Percentiles rank a stretch among this genome's conserved stretches.
These are phyloP conservation scores for Leucocoprinus sp. DNA, from an alignment of 768 basidiomycete genomes.

Conservation along the genomic window DNA sequence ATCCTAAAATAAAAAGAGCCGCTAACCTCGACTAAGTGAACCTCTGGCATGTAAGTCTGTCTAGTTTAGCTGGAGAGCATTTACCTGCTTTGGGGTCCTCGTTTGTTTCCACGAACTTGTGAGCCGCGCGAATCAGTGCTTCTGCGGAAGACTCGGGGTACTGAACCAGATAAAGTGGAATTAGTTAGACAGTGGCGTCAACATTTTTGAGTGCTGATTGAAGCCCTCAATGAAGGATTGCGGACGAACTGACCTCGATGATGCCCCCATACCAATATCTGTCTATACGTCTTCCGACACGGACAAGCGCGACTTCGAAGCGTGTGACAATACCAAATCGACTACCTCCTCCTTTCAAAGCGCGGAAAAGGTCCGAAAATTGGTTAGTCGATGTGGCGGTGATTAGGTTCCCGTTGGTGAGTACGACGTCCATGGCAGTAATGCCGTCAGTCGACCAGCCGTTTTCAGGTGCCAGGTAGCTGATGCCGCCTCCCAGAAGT, in stretches of 20 bases:
- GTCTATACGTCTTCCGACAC: constrained; percentile 29
- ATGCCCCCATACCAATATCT: constrained; percentile 32
- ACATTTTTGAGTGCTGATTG: constrained; percentile 9
- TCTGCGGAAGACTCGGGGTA: constrained; percentile 31
- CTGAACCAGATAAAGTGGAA: constrained; percentile 14
- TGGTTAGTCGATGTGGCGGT: constrained; percentile 33
- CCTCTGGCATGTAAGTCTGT: neutral
- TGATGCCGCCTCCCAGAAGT: constrained; percentile 35
- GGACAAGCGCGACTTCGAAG: constrained; percentile 31
- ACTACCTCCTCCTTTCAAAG: constrained; percentile 38
- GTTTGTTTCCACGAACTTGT: constrained; percentile 27
- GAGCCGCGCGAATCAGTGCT: constrained; percentile 28
- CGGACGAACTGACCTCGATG: constrained; percentile 27
- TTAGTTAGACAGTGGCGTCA: constrained; percentile 8
- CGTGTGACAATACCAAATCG: constrained; percentile 38
- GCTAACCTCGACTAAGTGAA: neutral
- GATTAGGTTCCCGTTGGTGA: constrained; percentile 30
- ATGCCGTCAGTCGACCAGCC: constrained; percentile 33
- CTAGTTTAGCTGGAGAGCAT: constrained; percentile 5
- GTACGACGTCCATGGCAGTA: constrained; percentile 33
- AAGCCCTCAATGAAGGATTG: constrained; percentile 11
- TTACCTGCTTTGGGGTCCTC: constrained; percentile 32
- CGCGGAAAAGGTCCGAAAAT: constrained; percentile 35
- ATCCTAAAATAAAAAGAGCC: constrained; percentile 9
- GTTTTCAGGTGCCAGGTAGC: constrained; percentile 28